Evolutionary conservation across 1,284 basidiomycete species (phyloP).

Genomic region (Ceratobasidium sp.): DNA sequence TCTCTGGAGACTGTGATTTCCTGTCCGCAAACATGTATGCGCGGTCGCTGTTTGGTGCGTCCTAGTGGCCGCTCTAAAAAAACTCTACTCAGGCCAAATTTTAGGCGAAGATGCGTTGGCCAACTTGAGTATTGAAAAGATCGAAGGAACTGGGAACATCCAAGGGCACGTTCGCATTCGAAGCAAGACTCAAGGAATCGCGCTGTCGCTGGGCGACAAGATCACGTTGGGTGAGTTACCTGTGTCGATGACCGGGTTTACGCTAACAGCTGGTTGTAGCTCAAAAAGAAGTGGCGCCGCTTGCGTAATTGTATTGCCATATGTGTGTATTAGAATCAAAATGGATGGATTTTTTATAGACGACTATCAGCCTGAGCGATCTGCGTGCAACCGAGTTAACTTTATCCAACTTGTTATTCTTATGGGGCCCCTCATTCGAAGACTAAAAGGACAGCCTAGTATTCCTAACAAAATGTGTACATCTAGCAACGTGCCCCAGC

Average conservation of each 20-base stretch:
- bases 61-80: not conserved
- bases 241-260: not conserved
- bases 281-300: conserved; percentile 41
- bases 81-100: not conserved
- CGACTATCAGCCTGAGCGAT: no score
- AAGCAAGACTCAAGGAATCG: conserved; percentile 95
- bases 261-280: conserved; percentile 29
- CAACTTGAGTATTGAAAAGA: conserved; percentile 92
- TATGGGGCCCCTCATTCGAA: not conserved
- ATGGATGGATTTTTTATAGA: not conserved
- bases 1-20: conserved; percentile 93
- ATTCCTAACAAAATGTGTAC: not conserved
- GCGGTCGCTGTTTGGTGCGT: conserved; percentile 82
- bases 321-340: not conserved
- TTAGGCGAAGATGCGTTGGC: conserved; percentile 94
- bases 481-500: conserved; percentile 22
- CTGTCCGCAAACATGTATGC: conserved; percentile 94
- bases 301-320: conserved; percentile 11
- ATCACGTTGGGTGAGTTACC: conserved; percentile 78
- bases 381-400: not conserved
- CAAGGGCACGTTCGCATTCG: conserved; percentile 92
- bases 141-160: conserved; percentile 77
- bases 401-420: not conserved
- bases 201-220: conserved; percentile 89
- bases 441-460: not conserved